A percentile compares a stretch with the other conserved stretches of the same genome.
Conservation (phyloP, 176 grass and related monocot species). For the Oryza australiensis region DNA sequence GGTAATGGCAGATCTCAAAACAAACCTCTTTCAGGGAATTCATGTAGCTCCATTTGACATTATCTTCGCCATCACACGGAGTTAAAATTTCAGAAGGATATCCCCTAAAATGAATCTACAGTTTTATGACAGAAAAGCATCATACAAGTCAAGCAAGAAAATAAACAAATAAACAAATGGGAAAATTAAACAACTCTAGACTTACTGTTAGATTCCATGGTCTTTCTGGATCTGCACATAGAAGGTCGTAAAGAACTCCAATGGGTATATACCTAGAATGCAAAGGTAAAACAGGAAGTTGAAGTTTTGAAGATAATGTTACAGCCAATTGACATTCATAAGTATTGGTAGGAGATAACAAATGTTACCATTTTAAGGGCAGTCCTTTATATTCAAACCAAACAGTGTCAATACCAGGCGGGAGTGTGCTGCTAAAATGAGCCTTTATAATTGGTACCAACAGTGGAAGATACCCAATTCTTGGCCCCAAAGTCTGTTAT, state of each 20-base stretch:
- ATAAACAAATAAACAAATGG: not conserved
- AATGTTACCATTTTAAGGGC: slow-evolving; percentile 80
- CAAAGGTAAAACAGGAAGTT: slow-evolving; percentile 14
- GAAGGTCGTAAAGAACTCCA: slow-evolving; percentile 94
- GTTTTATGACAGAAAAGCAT: slow-evolving; percentile 1
- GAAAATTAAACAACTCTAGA: not conserved
- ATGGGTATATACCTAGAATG: slow-evolving; percentile 86
- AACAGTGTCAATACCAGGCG: slow-evolving; percentile 82
- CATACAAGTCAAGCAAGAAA: not conserved
- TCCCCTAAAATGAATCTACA: slow-evolving; percentile 96
- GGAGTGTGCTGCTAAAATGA: slow-evolving; percentile 83
- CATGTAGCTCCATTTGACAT: slow-evolving; percentile 93
- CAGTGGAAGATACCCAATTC: slow-evolving; percentile 86
- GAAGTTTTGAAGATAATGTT: not conserved
- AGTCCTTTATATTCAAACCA: slow-evolving; percentile 99
- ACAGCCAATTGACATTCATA: not conserved
- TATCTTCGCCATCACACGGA: slow-evolving; percentile 92
- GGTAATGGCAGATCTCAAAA: not conserved
- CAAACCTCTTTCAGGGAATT: slow-evolving; percentile 97
- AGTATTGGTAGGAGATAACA: not conserved
- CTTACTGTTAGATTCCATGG: slow-evolving; percentile 98
- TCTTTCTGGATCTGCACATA: slow-evolving; percentile 92
- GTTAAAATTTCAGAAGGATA: slow-evolving; percentile 77
- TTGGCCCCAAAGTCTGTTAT: slow-evolving; percentile 72
- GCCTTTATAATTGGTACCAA: slow-evolving; percentile 81